A percentile compares a stretch with the other conserved stretches of the same genome.
These are phyloP conservation scores for Russula vinacea DNA, from an alignment of 768 basidiomycete species.

Conservation along the genomic window DNA sequence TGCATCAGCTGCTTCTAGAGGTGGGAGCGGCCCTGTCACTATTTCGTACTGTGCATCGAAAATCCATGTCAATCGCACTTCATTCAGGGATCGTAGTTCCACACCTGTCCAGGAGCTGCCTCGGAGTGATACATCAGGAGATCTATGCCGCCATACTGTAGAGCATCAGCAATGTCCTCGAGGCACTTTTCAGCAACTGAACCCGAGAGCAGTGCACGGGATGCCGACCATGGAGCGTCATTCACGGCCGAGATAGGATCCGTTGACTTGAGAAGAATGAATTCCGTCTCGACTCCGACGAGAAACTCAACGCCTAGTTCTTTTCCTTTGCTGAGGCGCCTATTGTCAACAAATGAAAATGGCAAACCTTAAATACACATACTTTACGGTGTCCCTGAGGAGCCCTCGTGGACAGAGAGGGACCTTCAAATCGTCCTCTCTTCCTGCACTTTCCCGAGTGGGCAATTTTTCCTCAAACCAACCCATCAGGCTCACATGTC, in stretches of 20 bases:
- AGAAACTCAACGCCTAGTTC: conserved; percentile 48
- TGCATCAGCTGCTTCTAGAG: conserved; percentile 65
- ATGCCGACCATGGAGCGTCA: conserved; percentile 47
- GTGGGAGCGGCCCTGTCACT: conserved; percentile 62
- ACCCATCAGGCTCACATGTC: conserved; percentile 62
- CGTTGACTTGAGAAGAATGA: conserved; percentile 56
- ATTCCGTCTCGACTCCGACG: conserved; percentile 68
- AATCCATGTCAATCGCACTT: neutral
- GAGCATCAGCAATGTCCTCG: conserved; percentile 55
- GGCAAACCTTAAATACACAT: conserved; percentile 29
- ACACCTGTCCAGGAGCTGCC: conserved; percentile 65
- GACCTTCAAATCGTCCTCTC: conserved; percentile 40
- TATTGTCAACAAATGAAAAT: neutral
- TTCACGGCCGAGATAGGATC: conserved; percentile 48
- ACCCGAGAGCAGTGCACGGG: conserved; percentile 44
- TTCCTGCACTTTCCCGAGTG: conserved; percentile 36
- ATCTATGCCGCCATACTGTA: conserved; percentile 52
- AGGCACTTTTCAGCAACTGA: conserved; percentile 45
- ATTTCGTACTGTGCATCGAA: conserved; percentile 53
- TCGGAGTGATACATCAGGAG: conserved; percentile 69
- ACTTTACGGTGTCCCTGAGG: conserved; percentile 53
- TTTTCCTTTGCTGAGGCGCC: conserved; percentile 37
- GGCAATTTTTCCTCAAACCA: conserved; percentile 62
- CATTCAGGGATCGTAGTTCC: neutral
- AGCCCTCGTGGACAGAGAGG: conserved; percentile 60